Conservation (phyloP, 345 rosid species). For the Melaleuca quinquenervia region DNA sequence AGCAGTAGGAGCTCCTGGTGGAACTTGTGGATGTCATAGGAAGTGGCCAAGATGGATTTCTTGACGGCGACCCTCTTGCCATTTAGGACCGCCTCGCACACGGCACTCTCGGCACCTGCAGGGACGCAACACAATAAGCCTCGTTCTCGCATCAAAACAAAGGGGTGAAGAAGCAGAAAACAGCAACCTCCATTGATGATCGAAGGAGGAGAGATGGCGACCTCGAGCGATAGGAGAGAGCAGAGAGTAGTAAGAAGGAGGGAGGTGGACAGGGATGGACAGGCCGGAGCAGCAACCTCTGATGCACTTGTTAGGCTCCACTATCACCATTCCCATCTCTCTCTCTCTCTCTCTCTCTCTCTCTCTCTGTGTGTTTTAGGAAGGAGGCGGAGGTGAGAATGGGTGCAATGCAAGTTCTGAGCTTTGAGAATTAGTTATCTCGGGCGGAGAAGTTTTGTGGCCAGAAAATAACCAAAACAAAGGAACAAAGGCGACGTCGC, state of each 20-base stretch:
- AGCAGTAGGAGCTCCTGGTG: conserved; percentile 73
- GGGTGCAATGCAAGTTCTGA: background rate
- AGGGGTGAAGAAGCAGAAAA: background rate
- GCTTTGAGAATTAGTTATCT: background rate
- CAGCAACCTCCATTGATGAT: background rate
- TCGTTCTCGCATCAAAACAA: accelerated
- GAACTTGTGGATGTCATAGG: conserved; percentile 77
- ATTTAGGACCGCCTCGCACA: conserved; percentile 59
- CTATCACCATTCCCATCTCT: conserved; percentile 44
- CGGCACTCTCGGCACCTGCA: conserved; percentile 84
- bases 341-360: background rate
- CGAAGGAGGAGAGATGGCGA: background rate
- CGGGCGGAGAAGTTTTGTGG: background rate
- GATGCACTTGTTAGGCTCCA: conserved; percentile 72
- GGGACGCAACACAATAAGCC: background rate
- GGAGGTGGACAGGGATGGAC: conserved; percentile 77
- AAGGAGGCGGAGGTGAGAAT: background rate
- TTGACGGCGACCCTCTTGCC: conserved; percentile 74
- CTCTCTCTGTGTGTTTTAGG: background rate
- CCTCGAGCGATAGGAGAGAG: conserved; percentile 77
- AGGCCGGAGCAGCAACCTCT: conserved; percentile 80
- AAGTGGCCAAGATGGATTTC: conserved; percentile 81
- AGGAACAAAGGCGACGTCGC: background rate
- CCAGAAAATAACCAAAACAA: background rate
- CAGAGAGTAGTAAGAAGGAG: conserved; percentile 57